Conservation (phyloP, 2,329 filamentous ascomycete species). For the Alternaria arborescens region DNA sequence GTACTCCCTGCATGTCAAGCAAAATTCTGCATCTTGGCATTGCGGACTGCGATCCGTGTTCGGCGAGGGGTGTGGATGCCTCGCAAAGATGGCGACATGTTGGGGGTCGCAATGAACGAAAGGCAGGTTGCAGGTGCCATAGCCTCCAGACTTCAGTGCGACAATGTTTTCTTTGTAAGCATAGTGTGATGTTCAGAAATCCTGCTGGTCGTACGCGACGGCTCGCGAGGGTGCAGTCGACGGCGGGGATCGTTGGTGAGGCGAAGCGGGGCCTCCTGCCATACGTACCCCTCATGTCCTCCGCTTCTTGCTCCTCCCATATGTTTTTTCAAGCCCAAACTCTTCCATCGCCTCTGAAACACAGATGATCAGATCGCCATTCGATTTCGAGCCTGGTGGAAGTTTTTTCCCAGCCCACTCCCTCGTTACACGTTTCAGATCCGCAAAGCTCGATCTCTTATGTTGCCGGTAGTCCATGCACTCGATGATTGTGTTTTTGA, state of each 20-base stretch:
- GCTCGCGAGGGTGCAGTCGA: background rate
- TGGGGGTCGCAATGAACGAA: background rate
- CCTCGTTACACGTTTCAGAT: background rate
- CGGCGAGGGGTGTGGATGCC: background rate
- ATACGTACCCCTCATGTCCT: background rate
- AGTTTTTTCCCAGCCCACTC: background rate
- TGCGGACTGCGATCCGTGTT: background rate
- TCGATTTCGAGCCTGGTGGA: background rate
- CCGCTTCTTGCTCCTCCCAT: background rate
- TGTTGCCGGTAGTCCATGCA: background rate
- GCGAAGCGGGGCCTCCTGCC: background rate
- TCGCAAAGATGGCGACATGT: background rate
- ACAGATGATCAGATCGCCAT: background rate
- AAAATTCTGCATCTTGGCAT: slow-evolving; percentile 6
- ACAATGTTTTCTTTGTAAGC: background rate
- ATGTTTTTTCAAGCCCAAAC: background rate
- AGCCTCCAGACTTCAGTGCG: background rate
- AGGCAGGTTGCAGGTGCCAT: background rate
- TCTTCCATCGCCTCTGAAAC: background rate
- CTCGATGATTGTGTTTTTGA: background rate
- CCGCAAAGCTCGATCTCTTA: background rate
- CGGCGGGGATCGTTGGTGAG: background rate
- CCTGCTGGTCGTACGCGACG: background rate
- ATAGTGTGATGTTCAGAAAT: background rate
- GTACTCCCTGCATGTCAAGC: background rate